phyloP scores from a whole-genome alignment of 208 protist species.

The Trypanosoma scelopori region DNA sequence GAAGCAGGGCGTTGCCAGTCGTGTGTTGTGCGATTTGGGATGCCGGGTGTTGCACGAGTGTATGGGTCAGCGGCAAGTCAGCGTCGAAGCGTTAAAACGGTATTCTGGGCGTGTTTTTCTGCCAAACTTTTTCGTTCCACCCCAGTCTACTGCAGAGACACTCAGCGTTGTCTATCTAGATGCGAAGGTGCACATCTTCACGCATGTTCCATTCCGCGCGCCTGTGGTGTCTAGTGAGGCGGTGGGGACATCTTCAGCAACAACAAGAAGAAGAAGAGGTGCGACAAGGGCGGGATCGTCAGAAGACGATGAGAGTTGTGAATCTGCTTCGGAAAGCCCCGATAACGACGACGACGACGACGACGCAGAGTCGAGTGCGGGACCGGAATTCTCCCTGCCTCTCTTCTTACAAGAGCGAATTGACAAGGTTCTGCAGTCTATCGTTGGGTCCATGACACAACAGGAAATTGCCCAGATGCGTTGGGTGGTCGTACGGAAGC shows the following conservation, averaged over 20 bases:
- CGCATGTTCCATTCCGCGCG: conserved; percentile 55
- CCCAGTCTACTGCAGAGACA: conserved; percentile 26
- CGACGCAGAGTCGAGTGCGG: neutral
- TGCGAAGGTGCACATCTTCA: conserved; percentile 35
- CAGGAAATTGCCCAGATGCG: conserved; percentile 51
- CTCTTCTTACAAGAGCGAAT: conserved; percentile 14
- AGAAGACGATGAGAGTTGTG: conserved; percentile 3
- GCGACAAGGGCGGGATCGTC: neutral
- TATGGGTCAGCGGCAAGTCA: conserved; percentile 55
- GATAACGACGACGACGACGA: neutral
- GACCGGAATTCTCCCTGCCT: neutral
- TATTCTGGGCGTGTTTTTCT: conserved; percentile 69
- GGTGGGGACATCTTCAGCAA: conserved; percentile 11
- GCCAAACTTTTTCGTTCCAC: conserved; percentile 58
- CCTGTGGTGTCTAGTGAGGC: conserved; percentile 1
- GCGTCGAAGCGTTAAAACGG: conserved; percentile 53
- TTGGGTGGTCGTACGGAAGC: conserved; percentile 48
- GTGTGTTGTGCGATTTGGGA: conserved; percentile 75
- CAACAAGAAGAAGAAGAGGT: conserved; percentile 12
- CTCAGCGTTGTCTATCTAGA: conserved; percentile 54
- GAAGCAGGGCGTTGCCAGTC: conserved; percentile 30
- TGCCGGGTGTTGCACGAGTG: conserved; percentile 62
- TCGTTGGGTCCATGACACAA: conserved; percentile 45
- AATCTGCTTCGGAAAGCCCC: neutral
- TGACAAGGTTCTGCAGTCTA: conserved; percentile 28